Percentiles rank a stretch among this genome's conserved stretches.
phyloP scores from a whole-genome alignment of 2,329 filamentous ascomycete species.

The Cladosporium sp. region DNA sequence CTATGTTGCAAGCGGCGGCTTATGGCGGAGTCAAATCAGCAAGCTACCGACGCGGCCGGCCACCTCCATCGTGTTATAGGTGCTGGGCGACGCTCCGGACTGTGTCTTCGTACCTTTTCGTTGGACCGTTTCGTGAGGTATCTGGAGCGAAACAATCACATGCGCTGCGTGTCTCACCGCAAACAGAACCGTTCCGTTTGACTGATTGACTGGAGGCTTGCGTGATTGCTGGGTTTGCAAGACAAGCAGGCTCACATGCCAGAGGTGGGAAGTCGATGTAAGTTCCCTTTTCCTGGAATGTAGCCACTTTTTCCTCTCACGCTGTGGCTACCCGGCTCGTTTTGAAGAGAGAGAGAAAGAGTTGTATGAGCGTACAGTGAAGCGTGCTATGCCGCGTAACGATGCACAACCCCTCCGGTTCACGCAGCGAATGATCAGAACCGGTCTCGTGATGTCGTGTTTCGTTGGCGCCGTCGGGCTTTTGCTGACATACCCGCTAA shows the following conservation, averaged over 20 bases:
- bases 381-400: background rate
- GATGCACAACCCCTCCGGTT: background rate
- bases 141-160: background rate
- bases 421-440: background rate
- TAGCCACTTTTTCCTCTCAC: background rate
- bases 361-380: background rate
- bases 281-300: slow-evolving; percentile 11
- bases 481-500: background rate
- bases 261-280: background rate
- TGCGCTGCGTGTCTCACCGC: slow-evolving; percentile 9
- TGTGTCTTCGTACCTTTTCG: background rate
- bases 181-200: background rate
- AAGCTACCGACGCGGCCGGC: background rate
- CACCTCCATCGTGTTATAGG: background rate
- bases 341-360: background rate
- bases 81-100: background rate
- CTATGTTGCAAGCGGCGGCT: slow-evolving; percentile 16
- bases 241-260: slow-evolving; percentile 7
- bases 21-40: slow-evolving; percentile 5
- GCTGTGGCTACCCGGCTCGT: background rate
- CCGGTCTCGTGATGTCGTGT: background rate
- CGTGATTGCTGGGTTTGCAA: slow-evolving; percentile 4
- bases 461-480: background rate
- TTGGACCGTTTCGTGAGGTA: background rate
- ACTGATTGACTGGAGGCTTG: slow-evolving; percentile 4